phyloP scores from a whole-genome alignment of 305 asterid genomes.

The Coffea humblotiana region DNA sequence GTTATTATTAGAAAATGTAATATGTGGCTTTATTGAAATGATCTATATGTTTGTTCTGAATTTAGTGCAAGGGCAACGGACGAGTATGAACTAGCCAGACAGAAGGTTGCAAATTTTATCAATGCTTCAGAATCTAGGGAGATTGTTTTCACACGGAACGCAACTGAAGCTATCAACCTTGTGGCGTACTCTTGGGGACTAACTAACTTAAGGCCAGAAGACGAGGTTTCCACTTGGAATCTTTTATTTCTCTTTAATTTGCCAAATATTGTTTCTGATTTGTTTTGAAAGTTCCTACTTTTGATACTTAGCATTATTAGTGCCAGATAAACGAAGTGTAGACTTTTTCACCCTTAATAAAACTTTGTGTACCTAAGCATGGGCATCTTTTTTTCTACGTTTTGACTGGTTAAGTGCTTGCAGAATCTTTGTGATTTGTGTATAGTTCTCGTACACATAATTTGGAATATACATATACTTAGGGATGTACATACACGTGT shows the following conservation, averaged over 20 bases:
- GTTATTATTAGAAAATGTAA: background rate
- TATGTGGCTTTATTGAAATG: background rate
- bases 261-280: background rate
- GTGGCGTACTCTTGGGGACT: slow-evolving; percentile 98
- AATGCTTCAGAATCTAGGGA: slow-evolving; percentile 65
- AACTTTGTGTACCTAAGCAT: background rate
- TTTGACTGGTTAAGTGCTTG: background rate
- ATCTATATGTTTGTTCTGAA: slow-evolving; percentile 8
- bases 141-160: slow-evolving; percentile 91
- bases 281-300: background rate
- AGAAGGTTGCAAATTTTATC: slow-evolving; percentile 81
- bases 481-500: background rate
- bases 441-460: background rate
- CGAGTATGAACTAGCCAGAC: slow-evolving; percentile 85
- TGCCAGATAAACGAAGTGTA: background rate
- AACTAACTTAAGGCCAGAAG: slow-evolving; percentile 69
- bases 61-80: slow-evolving; percentile 86
- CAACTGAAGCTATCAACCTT: slow-evolving; percentile 93
- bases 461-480: background rate
- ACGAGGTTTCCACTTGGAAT: slow-evolving; percentile 59
- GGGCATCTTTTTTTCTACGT: background rate
- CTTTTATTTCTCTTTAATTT: background rate
- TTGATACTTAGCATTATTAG: background rate
- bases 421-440: background rate
- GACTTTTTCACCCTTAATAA: background rate